These are phyloP conservation scores for Colletotrichum somersetense DNA, from an alignment of 2,329 filamentous ascomycete genomes.

Conservation along the genomic window DNA sequence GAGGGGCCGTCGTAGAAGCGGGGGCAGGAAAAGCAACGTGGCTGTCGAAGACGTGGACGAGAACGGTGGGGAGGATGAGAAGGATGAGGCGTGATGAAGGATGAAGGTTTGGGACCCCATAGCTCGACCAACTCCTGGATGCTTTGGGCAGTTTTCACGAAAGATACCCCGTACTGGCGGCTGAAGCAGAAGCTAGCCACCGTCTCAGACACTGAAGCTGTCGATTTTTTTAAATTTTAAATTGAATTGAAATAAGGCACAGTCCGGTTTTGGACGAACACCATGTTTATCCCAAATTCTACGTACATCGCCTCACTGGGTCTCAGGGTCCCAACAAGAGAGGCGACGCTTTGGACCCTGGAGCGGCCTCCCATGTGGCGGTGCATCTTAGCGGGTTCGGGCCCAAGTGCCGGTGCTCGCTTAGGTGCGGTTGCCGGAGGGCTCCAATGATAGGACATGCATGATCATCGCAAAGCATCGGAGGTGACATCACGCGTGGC, in stretches of 20 bases:
- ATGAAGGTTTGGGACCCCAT: slow-evolving; percentile 6
- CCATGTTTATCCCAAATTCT: background rate
- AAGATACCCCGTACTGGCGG: slow-evolving; percentile 36
- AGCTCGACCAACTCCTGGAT: slow-evolving; percentile 1
- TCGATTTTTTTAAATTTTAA: too few relatives aligned
- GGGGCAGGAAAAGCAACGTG: slow-evolving; percentile 50
- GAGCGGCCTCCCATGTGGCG: slow-evolving; percentile 38
- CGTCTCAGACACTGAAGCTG: slow-evolving; percentile 6
- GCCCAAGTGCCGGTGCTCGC: slow-evolving; percentile 31
- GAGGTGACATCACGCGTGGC: slow-evolving; percentile 43
- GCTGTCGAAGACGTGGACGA: slow-evolving; percentile 45
- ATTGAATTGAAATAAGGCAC: too few relatives aligned
- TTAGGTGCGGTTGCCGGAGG: slow-evolving; percentile 36
- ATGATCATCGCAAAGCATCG: slow-evolving; percentile 29
- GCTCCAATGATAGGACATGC: slow-evolving; percentile 32
- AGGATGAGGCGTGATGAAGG: slow-evolving; percentile 27
- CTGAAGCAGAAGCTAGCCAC: slow-evolving; percentile 7
- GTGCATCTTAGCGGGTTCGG: slow-evolving; percentile 21
- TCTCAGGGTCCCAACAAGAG: slow-evolving; percentile 11
- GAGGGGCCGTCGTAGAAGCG: slow-evolving; percentile 55
- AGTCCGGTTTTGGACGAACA: slow-evolving; percentile 5
- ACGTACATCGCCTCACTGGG: background rate
- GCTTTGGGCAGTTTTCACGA: slow-evolving; percentile 11
- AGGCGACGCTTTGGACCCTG: slow-evolving; percentile 13
- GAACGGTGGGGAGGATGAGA: slow-evolving; percentile 48